Base-by-base conservation (phyloP, 164 flowering plant genomes). In the Vitis amurensis region DNA sequence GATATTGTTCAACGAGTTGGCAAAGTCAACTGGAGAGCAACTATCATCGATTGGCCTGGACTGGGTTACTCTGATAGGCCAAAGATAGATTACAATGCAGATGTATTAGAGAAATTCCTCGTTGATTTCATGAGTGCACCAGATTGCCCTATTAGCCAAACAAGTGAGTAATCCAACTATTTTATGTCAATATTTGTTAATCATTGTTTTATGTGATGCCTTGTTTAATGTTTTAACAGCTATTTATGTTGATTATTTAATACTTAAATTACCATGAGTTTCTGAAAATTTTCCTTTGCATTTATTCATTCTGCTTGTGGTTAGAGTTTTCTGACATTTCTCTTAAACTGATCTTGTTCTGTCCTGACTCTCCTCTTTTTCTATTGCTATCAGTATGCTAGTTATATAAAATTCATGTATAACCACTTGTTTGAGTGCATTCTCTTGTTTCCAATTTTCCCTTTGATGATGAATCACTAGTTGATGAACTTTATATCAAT, bases 11-110 rank as follows among this genome's bases (percentile, higher is more conserved):
- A 80, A 64, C 73, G 86, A 47, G 75, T 55, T 63, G 91, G 94
- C 51, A 71, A 71, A 9, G 79, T 80, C 16, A 83, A 82, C 72
- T 92, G 89, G 86, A 78, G 80, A 14, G 89, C 94, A 47, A 92
- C 91, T 10, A 86, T 94, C 75, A 89, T 94, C 58, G 99, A 94
- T 78, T 94, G 97, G 98, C 99, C 99, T 75, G 98, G 98, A 63
- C 70, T 94, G 67, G 99, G 98, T 64, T 90, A 75, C 82, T 94
- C 97, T 27, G 96, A 86, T 70, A 75, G 94, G 67, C 97, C 96
- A 13, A 91, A 88, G 76, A 78, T 91, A 71, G 91, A 94, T 71
- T 94, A 91, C 60, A 82, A 83, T 81, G 93, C 97, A 9, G 92
- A 92, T 79, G 87, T 92, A 10, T 88, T 94, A 96, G 98, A 94